Percentiles rank a stretch among this genome's conserved stretches.
These are phyloP conservation scores for Amaranthus palmeri DNA, from an alignment of 148 eudicot genomes.

Conservation along the genomic window DNA sequence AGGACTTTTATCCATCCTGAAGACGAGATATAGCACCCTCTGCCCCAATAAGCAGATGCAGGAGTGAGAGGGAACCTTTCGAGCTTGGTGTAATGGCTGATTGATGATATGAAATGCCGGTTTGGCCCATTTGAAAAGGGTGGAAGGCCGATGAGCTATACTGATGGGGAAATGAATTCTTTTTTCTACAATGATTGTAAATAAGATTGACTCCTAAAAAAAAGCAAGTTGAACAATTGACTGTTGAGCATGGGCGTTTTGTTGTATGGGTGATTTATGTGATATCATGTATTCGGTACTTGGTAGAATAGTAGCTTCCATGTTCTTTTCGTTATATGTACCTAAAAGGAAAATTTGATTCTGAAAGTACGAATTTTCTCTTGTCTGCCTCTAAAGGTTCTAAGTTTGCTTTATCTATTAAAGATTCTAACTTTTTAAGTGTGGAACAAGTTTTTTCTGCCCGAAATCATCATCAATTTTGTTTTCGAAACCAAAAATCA, in stretches of 20 bases:
- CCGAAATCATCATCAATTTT: too few species aligned
- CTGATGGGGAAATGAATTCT: not conserved
- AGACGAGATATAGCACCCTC: not conserved
- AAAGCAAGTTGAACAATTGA: not conserved
- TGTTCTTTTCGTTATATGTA: conserved; percentile 20
- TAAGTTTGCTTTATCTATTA: too few species aligned
- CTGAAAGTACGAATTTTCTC: too few species aligned
- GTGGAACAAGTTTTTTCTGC: too few species aligned
- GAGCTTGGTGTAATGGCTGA: conserved; percentile 3
- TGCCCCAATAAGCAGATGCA: not conserved
- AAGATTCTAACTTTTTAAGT: too few species aligned
- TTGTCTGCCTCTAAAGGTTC: too few species aligned
- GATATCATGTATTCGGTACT: not conserved
- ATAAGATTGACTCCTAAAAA: not conserved
- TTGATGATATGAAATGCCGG: too few species aligned
- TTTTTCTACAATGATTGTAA: not conserved
- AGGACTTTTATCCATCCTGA: not conserved
- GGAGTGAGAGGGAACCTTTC: not conserved
- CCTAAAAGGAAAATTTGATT: too few species aligned
- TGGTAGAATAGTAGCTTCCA: not conserved
- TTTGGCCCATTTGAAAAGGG: not conserved
- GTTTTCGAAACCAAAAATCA: too few species aligned
- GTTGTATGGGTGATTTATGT: not conserved
- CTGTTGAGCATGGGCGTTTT: not conserved
- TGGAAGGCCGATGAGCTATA: not conserved